Conservation (phyloP, 352 stramenopile species). For the Blastocystis sp. region DNA sequence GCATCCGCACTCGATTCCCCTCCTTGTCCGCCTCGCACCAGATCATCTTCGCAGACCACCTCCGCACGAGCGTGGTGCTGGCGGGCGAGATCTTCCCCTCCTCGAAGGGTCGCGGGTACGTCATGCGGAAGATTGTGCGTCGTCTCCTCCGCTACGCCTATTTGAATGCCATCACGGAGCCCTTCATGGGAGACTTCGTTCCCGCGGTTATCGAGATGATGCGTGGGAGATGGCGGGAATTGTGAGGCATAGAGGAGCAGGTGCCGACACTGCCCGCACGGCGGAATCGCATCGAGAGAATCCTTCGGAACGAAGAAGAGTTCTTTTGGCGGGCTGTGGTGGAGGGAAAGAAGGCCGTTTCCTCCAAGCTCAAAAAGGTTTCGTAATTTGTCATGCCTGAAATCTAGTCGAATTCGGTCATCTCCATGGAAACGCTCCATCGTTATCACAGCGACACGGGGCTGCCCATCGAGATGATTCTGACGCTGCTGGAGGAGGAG, state of each 20-base stretch:
- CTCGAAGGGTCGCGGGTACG: slow-evolving; percentile 90
- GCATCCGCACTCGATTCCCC: slow-evolving; percentile 70
- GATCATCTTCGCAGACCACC: slow-evolving; percentile 89
- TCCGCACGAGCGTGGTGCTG: slow-evolving; percentile 89
- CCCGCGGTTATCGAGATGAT: slow-evolving; percentile 26
- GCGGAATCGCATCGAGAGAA: slow-evolving; percentile 18
- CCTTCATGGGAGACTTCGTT: slow-evolving; percentile 73
- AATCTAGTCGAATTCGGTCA: background rate
- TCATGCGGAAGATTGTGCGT: slow-evolving; percentile 88
- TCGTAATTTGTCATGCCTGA: background rate
- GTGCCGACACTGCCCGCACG: background rate
- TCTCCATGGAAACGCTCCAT: slow-evolving; percentile 22
- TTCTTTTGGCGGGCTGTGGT: slow-evolving; percentile 65
- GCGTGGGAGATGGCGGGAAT: background rate
- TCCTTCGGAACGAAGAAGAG: slow-evolving; percentile 62
- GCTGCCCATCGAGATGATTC: slow-evolving; percentile 53
- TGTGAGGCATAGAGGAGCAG: slow-evolving; percentile 22
- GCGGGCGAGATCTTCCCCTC: slow-evolving; percentile 88
- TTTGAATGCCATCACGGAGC: slow-evolving; percentile 75
- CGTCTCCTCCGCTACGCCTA: slow-evolving; percentile 79
- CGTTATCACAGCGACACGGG: slow-evolving; percentile 33
- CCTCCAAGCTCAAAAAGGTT: slow-evolving; percentile 55
- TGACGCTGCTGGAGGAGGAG: slow-evolving; percentile 19
- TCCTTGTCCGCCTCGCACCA: background rate
- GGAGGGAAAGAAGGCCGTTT: slow-evolving; percentile 59